Conservation (phyloP, 1,284 basidiomycete genomes). For the Cutaneotrichosporon mucoides region DNA sequence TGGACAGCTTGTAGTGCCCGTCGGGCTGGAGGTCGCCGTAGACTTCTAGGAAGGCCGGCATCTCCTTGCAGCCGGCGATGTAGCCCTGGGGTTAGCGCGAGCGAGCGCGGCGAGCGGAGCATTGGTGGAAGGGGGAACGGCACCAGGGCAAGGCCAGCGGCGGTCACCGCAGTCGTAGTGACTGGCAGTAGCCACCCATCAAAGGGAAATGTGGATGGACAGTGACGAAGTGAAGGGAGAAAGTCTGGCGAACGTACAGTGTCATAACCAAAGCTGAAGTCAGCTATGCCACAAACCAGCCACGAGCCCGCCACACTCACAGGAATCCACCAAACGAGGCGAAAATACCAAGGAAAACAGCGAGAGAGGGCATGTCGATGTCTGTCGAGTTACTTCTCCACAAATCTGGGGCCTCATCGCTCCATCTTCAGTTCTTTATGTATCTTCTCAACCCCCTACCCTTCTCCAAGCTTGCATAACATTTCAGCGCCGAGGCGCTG, state of each 20-base stretch:
- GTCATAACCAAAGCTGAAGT: constrained; percentile 9
- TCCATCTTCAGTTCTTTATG: background rate
- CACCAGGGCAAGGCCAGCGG: too few relatives aligned
- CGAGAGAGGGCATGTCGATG: constrained; percentile 9
- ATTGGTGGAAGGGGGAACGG: background rate
- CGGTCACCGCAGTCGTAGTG: too few relatives aligned
- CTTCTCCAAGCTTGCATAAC: too few relatives aligned
- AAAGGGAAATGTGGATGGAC: too few relatives aligned
- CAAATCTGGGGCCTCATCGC: background rate
- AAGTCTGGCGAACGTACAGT: background rate
- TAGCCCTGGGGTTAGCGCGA: constrained; percentile 52
- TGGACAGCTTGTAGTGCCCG: constrained; percentile 6
- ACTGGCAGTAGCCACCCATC: too few relatives aligned
- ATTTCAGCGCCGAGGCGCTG: too few relatives aligned
- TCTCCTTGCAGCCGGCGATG: constrained; percentile 19
- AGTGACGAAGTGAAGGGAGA: too few relatives aligned
- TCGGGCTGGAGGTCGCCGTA: constrained; percentile 8
- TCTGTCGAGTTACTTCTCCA: background rate
- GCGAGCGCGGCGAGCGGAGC: constrained; percentile 51
- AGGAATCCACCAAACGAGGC: constrained; percentile 19
- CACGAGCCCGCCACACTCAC: constrained; percentile 4
- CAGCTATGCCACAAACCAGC: background rate
- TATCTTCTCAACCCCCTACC: too few relatives aligned
- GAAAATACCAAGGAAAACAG: constrained; percentile 15
- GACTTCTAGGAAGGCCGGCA: constrained; percentile 8